Evolutionary conservation across 73 alveolate species (phyloP).

Genomic region (Uronychia setigera): DNA sequence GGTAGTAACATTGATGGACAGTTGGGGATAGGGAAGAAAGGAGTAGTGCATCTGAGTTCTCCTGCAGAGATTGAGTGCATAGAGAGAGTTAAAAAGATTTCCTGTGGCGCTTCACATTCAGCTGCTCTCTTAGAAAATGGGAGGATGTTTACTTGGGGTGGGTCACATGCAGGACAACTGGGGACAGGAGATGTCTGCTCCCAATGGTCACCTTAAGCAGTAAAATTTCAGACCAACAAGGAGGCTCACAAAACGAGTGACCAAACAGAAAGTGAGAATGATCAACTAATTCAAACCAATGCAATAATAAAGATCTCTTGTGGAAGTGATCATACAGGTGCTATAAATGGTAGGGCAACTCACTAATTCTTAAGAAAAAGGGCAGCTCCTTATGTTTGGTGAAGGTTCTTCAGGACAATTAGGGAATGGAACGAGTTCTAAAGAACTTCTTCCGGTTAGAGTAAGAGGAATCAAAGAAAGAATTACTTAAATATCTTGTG

Average conservation of each 20-base stretch:
- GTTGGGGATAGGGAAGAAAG: constrained; percentile 69
- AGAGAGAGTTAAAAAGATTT: constrained; percentile 52
- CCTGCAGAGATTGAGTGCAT: constrained; percentile 61
- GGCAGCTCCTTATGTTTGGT: background rate
- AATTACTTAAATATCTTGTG: background rate
- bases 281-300: no score
- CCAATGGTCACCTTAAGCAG: constrained; percentile 1
- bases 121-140: constrained; percentile 62
- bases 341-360: background rate
- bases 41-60: constrained; percentile 27
- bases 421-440: background rate
- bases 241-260: no score
- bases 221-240: no score
- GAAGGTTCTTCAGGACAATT: background rate
- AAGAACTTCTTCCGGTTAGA: background rate
- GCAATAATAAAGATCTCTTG: constrained; percentile 6
- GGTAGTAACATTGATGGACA: constrained; percentile 76
- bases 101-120: constrained; percentile 66
- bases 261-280: no score
- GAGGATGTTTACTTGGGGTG: constrained; percentile 75
- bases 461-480: background rate
- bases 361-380: background rate
- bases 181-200: constrained; percentile 70
- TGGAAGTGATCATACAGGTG: constrained; percentile 60
- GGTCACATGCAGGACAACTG: constrained; percentile 60